Evolutionary conservation across 148 eudicot genomes (phyloP).

Genomic region (Spergularia marina): DNA sequence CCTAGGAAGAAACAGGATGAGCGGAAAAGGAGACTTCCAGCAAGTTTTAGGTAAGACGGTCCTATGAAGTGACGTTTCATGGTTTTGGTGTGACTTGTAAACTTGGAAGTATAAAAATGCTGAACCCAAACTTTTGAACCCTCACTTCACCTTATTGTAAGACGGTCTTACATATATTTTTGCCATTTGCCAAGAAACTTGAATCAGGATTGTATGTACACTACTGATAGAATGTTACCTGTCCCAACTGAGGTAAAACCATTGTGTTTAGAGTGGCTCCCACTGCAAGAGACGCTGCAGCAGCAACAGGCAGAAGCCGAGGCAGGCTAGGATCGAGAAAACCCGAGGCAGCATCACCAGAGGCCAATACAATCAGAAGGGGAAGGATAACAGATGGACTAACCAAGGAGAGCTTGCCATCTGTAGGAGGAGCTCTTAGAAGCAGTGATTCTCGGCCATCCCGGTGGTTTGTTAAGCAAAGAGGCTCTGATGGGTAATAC

Average conservation of each 20-base stretch:
- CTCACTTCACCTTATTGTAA: too few species aligned
- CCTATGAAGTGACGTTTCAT: too few species aligned
- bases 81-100: background rate
- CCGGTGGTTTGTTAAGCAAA: conserved; percentile 80
- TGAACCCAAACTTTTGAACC: too few species aligned
- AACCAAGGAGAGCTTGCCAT: conserved; percentile 40
- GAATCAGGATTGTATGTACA: too few species aligned
- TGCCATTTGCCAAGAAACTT: too few species aligned
- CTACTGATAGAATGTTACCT: conserved; percentile 34
- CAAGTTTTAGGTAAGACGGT: too few species aligned
- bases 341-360: conserved; percentile 95
- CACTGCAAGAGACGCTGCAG: conserved; percentile 65
- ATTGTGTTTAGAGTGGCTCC: conserved; percentile 68
- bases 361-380: conserved; percentile 65
- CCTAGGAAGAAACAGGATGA: background rate
- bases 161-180: too few species aligned
- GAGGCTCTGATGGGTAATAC: conserved; percentile 81
- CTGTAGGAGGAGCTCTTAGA: conserved; percentile 73
- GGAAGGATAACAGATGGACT: conserved; percentile 70
- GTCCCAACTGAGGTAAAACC: conserved; percentile 70
- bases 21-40: background rate
- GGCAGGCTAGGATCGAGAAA: conserved; percentile 86
- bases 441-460: conserved; percentile 79
- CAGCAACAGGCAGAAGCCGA: conserved; percentile 67
- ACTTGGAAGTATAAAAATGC: background rate